Base-by-base conservation (phyloP, 345 rosid genomes). In the Eucalyptus regnans region DNA sequence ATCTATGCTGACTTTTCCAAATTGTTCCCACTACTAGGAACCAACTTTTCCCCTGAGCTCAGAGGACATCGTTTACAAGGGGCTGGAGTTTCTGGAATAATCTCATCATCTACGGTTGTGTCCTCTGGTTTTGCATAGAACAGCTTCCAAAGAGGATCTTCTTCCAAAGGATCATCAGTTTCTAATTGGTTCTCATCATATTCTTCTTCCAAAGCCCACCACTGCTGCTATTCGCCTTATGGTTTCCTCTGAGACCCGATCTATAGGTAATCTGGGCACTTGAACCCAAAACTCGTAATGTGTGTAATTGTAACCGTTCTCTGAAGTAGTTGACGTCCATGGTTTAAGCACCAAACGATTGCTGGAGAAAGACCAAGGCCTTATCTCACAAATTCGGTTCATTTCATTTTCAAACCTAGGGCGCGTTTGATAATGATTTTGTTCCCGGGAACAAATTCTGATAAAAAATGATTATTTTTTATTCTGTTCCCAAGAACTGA, bases 271-370 rank as follows among this genome's bases (percentile, higher is more conserved):
- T 52, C 1, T 17, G 56, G 3, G 56, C 56, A 17, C 56, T 52
- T 52, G 56, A 52, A 52, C 23, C 23, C 22, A 52, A 52, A 17
- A 52, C 23, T 60, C 2, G 1, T 3, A 12, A 27, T 25, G 4
- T 27, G 14, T 27, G 31, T 60, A 25, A 25, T 27, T 1, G 31
- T 25, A 27, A 11, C 31, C 12, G 15, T 60, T 0, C 13, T 12
- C 4, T 1, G n/a, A 60, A 11, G 66, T 60, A 11, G 29, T 11
- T 0, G 14, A 1, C 0, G 0, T 25, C n/a, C n/a, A 60, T 11
- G 31, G 15, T 60, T 27, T 27, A 25, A 27, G n/a, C 31, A 60
- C 31, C 31, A 25, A 12, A 27, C 0, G 7, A 25, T 27, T 60
- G 66, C 15, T 60, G 0, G 66, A 60, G 66, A 60, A 60, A 60